phyloP scores from a whole-genome alignment of 2,329 filamentous ascomycete species.

The Aureobasidium lini region DNA sequence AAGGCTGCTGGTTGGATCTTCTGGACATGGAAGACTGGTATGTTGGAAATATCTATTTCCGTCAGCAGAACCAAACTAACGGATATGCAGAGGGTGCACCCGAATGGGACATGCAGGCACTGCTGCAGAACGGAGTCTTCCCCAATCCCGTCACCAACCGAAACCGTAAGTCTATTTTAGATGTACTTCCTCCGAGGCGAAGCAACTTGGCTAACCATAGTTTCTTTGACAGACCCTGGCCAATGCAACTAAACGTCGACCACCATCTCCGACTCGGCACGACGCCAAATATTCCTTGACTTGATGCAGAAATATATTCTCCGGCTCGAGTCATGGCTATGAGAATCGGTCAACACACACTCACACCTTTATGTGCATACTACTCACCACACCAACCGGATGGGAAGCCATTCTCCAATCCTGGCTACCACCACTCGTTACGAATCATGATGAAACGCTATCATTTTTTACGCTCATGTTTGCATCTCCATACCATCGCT shows the following conservation, averaged over 20 bases:
- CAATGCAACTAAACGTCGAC: slow-evolving; percentile 5
- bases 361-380: not conserved
- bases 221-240: slow-evolving; percentile 5
- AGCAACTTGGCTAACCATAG: not conserved
- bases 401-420: not conserved
- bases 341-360: not conserved
- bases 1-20: slow-evolving; percentile 43
- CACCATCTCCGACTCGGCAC: no score
- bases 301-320: not conserved
- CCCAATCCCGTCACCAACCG: slow-evolving; percentile 19
- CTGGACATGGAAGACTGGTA: slow-evolving; percentile 42
- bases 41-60: not conserved
- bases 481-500: not conserved
- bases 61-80: not conserved
- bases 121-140: slow-evolving; percentile 33
- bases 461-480: not conserved
- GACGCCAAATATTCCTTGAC: no score
- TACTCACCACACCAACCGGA: not conserved
- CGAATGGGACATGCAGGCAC: slow-evolving; percentile 42
- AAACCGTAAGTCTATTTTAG: slow-evolving; percentile 18
- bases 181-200: not conserved
- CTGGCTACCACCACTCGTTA: not conserved
- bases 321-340: not conserved
- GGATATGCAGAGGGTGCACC: slow-evolving; percentile 33
- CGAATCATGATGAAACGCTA: not conserved